Evolutionary conservation across 148 eudicot species (phyloP), one percentile per base, ranked within the genome.

Genomic region (Nepenthes gracilis): DNA sequence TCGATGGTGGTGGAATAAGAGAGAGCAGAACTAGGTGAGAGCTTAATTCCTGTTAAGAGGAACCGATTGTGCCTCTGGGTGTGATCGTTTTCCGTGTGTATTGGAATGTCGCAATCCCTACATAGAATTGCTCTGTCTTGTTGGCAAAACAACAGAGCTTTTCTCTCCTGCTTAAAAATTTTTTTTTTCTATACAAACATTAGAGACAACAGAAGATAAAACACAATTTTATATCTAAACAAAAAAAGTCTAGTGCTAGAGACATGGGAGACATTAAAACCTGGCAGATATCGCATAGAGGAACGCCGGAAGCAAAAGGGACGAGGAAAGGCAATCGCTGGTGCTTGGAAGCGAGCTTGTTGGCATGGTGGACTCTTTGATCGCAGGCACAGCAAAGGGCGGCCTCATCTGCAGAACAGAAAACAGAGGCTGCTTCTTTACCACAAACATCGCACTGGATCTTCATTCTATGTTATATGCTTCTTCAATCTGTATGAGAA

Each of bases 101-200:
- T 72, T 34, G 89, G 64, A 9, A 71, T 38, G 60, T 90, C 97
- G 60, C 95, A 90, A 2, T 90, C 89, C 32, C 70, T 78, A 63
- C 97, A 87, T 36, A 87, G 59, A 33, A 87, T 81, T 15, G 89
- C 89, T 57, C 95, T 74, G 58, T 87, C 95, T 61, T 90, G 84
- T 70, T 87, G 88, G 60, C 95, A 90, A 63, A 90, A 87, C 67
- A 90, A 32, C 60, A 84, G 66, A n/a, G 87, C 97, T 67, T 76
- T 85, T 61, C 65, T 79, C 47, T 83, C 97, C 97, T 90, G 65
- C 58, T 52, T 6, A n/a, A 54, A 12, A 50, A 5, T 14, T 12
- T 40, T 40, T 40, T 4, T 40, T 40, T 8, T 23, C 23, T 45
- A 45, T 11, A 45, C n/a, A 49, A 49, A 2, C 15, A 6, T 12